A percentile compares a stretch with the other conserved stretches of the same genome.
Conservation (phyloP, 495 filamentous ascomycete species). For the Usnea hakonensis region DNA sequence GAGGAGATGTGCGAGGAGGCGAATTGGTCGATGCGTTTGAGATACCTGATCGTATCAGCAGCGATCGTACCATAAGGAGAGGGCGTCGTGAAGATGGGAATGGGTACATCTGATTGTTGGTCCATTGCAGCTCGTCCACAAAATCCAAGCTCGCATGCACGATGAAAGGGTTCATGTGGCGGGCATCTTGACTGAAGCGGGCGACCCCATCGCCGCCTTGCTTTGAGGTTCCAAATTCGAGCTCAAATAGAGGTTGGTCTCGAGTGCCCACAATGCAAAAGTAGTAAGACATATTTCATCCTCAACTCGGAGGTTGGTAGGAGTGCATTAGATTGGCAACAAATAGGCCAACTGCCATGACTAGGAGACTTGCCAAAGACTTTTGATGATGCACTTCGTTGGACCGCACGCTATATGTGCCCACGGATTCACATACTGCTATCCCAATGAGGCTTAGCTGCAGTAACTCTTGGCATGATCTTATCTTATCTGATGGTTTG, state of each 20-base stretch:
- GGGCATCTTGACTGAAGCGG: slow-evolving; percentile 74
- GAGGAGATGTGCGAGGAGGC: slow-evolving; percentile 83
- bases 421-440: not conserved
- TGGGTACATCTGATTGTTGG: slow-evolving; percentile 62
- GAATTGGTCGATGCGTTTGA: slow-evolving; percentile 91
- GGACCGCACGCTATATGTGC: no score
- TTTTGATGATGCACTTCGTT: no score
- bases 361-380: not conserved
- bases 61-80: not conserved
- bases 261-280: slow-evolving; percentile 90
- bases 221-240: slow-evolving; percentile 93
- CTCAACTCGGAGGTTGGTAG: not conserved
- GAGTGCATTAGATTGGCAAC: not conserved
- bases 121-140: slow-evolving; percentile 93
- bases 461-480: not conserved
- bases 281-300: slow-evolving; percentile 75
- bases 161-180: slow-evolving; percentile 95
- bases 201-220: slow-evolving; percentile 85
- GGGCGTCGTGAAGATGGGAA: not conserved
- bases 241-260: slow-evolving; percentile 90
- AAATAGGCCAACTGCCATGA: not conserved
- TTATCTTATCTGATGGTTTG: not conserved
- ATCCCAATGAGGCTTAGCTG: not conserved
- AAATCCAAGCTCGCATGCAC: slow-evolving; percentile 88
- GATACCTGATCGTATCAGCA: slow-evolving; percentile 56